Conservation (phyloP, 306 rosid species). For the Rubus idaeus region DNA sequence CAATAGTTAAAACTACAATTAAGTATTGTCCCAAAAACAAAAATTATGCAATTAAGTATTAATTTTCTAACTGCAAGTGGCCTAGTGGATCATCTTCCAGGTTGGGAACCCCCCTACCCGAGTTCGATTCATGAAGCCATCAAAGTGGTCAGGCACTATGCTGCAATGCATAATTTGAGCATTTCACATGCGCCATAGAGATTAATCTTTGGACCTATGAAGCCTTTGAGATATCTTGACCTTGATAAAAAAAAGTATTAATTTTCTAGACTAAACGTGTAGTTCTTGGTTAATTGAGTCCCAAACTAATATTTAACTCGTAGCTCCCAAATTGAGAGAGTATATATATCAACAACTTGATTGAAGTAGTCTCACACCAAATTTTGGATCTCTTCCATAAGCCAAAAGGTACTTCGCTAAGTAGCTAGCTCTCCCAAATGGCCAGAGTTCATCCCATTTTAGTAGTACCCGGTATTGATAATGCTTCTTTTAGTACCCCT, state of each 20-base stretch:
- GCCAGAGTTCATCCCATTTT: slow-evolving; percentile 28
- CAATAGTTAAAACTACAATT: background rate
- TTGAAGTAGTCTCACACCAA: background rate
- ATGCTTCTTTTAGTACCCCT: background rate
- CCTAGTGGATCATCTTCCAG: too few relatives aligned
- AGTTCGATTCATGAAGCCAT: too few relatives aligned
- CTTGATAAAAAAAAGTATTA: too few relatives aligned
- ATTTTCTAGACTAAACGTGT: background rate
- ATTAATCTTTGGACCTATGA: too few relatives aligned
- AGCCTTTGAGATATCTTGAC: too few relatives aligned
- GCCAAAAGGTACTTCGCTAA: background rate
- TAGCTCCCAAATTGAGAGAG: background rate
- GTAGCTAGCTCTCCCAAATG: slow-evolving; percentile 14
- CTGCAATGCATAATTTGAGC: too few relatives aligned
- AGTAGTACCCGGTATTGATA: background rate
- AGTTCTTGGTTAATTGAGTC: background rate
- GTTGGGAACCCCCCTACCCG: too few relatives aligned
- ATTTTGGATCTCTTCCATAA: background rate
- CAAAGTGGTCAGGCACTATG: too few relatives aligned
- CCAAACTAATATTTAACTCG: background rate
- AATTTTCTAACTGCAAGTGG: too few relatives aligned
- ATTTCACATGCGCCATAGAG: too few relatives aligned
- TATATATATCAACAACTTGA: background rate
- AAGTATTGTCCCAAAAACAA: background rate
- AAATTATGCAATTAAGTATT: too few relatives aligned